Evolutionary conservation across 805 yeast genomes (phyloP).

Genomic region (Barnettozyma salicaria): DNA sequence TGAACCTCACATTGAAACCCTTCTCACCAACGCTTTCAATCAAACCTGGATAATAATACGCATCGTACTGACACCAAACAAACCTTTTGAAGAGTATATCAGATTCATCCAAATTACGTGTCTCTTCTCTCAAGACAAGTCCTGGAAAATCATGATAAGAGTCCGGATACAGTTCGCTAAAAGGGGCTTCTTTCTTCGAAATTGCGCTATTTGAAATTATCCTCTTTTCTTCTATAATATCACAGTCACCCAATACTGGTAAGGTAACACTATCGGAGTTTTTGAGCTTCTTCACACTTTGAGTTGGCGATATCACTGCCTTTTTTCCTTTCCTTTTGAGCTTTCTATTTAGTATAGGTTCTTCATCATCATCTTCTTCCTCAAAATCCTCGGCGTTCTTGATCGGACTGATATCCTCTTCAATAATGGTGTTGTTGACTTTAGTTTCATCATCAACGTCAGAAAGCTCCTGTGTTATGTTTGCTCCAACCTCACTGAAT

Average conservation of each 20-base stretch:
- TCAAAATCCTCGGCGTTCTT: background rate
- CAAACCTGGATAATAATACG: conserved; percentile 46
- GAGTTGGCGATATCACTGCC: background rate
- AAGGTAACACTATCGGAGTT: background rate
- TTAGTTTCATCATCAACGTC: conserved; percentile 26
- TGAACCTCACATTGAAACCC: conserved; percentile 33
- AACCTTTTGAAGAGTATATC: conserved; percentile 31
- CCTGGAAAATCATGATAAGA: too few relatives aligned
- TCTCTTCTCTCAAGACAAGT: conserved; percentile 7
- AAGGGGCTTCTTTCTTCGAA: too few relatives aligned
- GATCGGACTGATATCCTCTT: conserved; percentile 3
- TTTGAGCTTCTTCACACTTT: too few relatives aligned
- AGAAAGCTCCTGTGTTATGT: conserved; percentile 26
- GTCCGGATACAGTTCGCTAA: too few relatives aligned
- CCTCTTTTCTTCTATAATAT: background rate
- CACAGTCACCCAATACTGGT: background rate
- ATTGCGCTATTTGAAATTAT: too few relatives aligned
- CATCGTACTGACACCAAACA: conserved; percentile 50
- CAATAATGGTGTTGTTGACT: conserved; percentile 12
- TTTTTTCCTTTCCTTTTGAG: conserved; percentile 2
- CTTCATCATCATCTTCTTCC: conserved; percentile 1
- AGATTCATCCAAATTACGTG: conserved; percentile 17
- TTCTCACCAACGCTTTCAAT: conserved; percentile 27
- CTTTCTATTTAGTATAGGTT: conserved; percentile 1
- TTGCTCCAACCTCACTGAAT: conserved; percentile 11